These are phyloP conservation scores for Tremellales sp. DNA, from an alignment of 1,284 basidiomycete species.

Conservation along the genomic window DNA sequence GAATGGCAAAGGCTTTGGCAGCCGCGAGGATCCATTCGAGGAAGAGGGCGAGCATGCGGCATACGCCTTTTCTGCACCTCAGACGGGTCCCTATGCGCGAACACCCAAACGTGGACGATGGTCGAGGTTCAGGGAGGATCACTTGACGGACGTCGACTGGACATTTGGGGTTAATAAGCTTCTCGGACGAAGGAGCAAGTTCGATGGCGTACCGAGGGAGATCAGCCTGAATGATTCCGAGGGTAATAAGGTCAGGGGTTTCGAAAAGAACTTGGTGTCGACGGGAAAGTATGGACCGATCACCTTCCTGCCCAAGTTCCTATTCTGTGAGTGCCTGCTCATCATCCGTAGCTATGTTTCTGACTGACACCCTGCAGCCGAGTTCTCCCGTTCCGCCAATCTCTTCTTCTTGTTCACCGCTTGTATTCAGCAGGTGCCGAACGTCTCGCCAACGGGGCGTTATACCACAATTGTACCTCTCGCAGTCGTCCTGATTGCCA, in stretches of 20 bases:
- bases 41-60: conserved; percentile 41
- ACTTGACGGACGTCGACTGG: conserved; percentile 45
- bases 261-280: conserved; percentile 76
- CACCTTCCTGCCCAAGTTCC: conserved; percentile 90
- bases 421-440: conserved; percentile 96
- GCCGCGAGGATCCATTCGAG: conserved; percentile 32
- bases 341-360: neutral
- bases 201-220: conserved; percentile 45
- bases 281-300: conserved; percentile 93
- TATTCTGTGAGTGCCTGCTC: conserved; percentile 61
- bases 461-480: conserved; percentile 96
- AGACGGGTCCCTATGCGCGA: conserved; percentile 25
- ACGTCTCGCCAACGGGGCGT: conserved; percentile 90
- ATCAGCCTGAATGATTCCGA: conserved; percentile 68
- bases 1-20: conserved; percentile 17
- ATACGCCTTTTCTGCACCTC: conserved; percentile 37
- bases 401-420: conserved; percentile 99
- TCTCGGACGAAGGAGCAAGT: conserved; percentile 40
- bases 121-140: conserved; percentile 36
- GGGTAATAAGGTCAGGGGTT: conserved; percentile 56
- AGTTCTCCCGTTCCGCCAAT: conserved; percentile 84
- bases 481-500: conserved; percentile 81
- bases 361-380: conserved; percentile 29
- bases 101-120: conserved; percentile 23
- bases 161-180: conserved; percentile 40